These are phyloP conservation scores for Backusella westeae DNA, from an alignment of 192 early-diverging fungal genomes.

Conservation along the genomic window DNA sequence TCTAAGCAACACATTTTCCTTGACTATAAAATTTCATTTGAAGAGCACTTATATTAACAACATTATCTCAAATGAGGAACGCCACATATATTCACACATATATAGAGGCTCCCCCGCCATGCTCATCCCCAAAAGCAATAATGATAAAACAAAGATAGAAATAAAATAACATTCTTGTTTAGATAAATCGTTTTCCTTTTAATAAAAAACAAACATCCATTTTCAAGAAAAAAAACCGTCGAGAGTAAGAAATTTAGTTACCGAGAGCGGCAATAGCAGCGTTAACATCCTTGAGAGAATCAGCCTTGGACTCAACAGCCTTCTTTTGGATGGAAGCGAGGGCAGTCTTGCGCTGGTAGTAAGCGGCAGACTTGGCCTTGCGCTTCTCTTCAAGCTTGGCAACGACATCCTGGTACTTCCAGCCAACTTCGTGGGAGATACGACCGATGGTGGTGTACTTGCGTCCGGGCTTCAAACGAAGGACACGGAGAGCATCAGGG, in stretches of 20 bases:
- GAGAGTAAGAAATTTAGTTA: slow-evolving; percentile 42
- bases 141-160: background rate
- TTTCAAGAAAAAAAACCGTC: background rate
- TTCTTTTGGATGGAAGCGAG: slow-evolving; percentile 35
- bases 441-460: slow-evolving; percentile 96
- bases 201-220: background rate
- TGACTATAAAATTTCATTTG: background rate
- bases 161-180: background rate
- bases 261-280: slow-evolving; percentile 54
- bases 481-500: slow-evolving; percentile 94
- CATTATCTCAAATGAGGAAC: background rate
- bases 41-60: background rate
- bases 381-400: slow-evolving; percentile 98
- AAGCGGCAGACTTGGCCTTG: slow-evolving; percentile 91
- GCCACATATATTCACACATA: background rate
- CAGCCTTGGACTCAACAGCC: slow-evolving; percentile 47
- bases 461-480: slow-evolving; percentile 95
- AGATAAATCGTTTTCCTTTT: background rate
- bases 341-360: slow-evolving; percentile 89
- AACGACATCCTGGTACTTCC: slow-evolving; percentile 99
- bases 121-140: background rate
- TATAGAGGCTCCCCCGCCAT: background rate
- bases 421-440: slow-evolving; percentile 94
- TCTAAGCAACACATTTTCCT: too few species aligned
- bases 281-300: slow-evolving; percentile 55